Conservation (phyloP, 306 rosid species). For the Arachis stenosperma region DNA sequence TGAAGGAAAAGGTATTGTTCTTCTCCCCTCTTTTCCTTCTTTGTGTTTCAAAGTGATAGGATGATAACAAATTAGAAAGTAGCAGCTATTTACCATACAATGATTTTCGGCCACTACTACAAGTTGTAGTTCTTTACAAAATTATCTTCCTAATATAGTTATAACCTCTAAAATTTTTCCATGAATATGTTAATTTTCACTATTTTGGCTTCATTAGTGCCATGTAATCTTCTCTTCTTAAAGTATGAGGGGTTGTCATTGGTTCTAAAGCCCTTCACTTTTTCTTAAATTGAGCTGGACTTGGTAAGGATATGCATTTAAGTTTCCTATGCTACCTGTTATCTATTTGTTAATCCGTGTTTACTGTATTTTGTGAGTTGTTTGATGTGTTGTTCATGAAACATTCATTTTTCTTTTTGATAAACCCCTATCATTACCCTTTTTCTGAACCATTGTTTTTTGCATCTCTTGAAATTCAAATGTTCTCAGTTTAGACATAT, state of each 20-base stretch:
- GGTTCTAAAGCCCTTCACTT: constrained; percentile 1
- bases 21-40: background rate
- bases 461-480: background rate
- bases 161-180: background rate
- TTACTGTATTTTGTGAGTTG: constrained; percentile 5
- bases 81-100: background rate
- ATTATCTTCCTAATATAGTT: too few relatives aligned
- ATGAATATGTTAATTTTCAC: constrained; percentile 14
- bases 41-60: constrained; percentile 4
- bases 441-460: background rate
- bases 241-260: constrained; percentile 2
- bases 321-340: constrained; percentile 3
- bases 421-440: too few relatives aligned
- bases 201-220: background rate
- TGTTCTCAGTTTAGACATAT: background rate
- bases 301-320: background rate
- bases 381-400: background rate
- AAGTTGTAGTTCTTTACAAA: constrained; percentile 10
- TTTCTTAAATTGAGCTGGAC: background rate
- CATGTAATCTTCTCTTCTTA: constrained; percentile 13
- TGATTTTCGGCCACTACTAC: background rate
- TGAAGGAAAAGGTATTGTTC: constrained; percentile 53
- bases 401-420: background rate
- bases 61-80: background rate
- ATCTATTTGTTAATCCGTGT: constrained; percentile 3